Conservation (phyloP, 148 eudicot species). For the Drosera capensis region DNA sequence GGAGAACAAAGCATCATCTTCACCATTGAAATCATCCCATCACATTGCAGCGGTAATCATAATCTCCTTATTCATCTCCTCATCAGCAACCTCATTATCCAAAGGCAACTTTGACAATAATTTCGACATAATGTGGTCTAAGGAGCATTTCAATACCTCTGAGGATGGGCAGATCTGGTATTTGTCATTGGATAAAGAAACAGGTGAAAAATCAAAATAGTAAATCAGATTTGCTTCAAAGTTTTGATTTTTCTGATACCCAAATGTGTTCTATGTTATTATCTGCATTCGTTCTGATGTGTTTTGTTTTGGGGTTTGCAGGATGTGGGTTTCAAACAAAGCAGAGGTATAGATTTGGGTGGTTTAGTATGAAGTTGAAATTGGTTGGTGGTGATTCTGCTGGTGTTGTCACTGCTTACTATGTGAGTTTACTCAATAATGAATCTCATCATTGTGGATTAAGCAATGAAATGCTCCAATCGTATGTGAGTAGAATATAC, state of each 20-base stretch:
- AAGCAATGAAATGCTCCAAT: too few species aligned
- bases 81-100: constrained; percentile 28
- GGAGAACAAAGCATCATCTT: constrained; percentile 1
- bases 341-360: constrained; percentile 84
- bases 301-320: constrained; percentile 9
- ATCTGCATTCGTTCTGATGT: not conserved
- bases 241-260: not conserved
- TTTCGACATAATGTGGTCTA: constrained; percentile 59
- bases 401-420: constrained; percentile 92
- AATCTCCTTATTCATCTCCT: constrained; percentile 10
- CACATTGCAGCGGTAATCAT: constrained; percentile 16
- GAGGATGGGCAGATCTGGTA: constrained; percentile 82
- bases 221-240: not conserved
- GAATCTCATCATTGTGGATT: too few species aligned
- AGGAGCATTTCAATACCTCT: constrained; percentile 59
- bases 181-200: constrained; percentile 49
- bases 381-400: constrained; percentile 88
- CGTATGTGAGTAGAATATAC: too few species aligned
- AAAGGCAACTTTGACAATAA: constrained; percentile 36
- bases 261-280: not conserved
- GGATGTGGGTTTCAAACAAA: constrained; percentile 95
- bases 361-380: constrained; percentile 94
- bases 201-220: constrained; percentile 27
- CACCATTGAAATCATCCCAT: constrained; percentile 16
- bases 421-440: constrained; percentile 64